Base-by-base conservation (phyloP, 768 basidiomycete genomes). In the Mycena haematopus region DNA sequence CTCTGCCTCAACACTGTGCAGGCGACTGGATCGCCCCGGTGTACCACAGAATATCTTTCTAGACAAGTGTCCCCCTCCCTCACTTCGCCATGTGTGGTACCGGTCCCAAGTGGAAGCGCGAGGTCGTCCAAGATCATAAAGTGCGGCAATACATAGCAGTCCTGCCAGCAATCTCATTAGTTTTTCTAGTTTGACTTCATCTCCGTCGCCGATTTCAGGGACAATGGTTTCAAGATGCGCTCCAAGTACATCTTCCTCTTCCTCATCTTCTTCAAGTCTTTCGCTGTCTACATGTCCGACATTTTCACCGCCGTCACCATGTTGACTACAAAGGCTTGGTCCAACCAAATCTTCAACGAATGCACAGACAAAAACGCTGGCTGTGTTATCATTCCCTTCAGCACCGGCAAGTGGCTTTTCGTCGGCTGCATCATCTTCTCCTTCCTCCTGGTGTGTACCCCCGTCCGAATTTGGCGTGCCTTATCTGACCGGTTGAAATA, bases 391-490 rank as follows among this genome's bases (percentile, higher is more conserved):
- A 91, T 95, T 67, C 89, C 92, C 2, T 99, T 97, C 78, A 79
- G 82, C 61, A 87, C 92, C 57, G 95, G 93, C 54, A 93, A 95
- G 76, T 99, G 95, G 95, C 80, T 99, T 63, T 99, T 99, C 79
- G 91, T 97, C 21, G 95, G 94, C 49, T 99, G 96, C 77, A 99
- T 99, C 84, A 91, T 97, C 69, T 93, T 97, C 75, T 95, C 93
- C n/a, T 99, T 98, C 80, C 81, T 99, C 29, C 79, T 99, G 74
- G 95, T 94, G 71, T 65, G 91, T 80, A 25, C 29, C 24, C 40
- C 15, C 14, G 42, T 38, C 27, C 44, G 33, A 58, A 13, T 54
- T 27, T 19, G 22, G 60, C 7, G 56, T 29, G 24, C 6, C 47
- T 36, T 4, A 22, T 65, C 50, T 51, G 33, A 44, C 63, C 70